A percentile compares a stretch with the other conserved stretches of the same genome.
Conservation (phyloP, 176 grass and related monocot species). For the Tuctoria greenei region DNA sequence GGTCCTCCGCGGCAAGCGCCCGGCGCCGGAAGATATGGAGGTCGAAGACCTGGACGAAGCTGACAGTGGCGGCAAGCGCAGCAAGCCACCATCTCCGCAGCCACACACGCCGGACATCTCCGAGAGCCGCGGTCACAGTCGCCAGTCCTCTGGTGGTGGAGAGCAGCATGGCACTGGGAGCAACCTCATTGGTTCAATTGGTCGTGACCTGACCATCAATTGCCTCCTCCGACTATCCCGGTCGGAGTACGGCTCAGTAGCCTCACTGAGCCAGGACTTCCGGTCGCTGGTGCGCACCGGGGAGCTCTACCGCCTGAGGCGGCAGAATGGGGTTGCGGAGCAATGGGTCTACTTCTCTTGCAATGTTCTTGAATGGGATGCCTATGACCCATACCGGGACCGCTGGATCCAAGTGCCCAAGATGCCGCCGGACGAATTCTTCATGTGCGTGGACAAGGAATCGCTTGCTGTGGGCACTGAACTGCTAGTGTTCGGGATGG, state of each 20-base stretch:
- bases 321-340: conserved; percentile 56
- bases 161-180: conserved; percentile 39
- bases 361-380: conserved; percentile 81
- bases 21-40: conserved; percentile 41
- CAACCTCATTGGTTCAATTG: conserved; percentile 68
- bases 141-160: conserved; percentile 4
- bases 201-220: conserved; percentile 70
- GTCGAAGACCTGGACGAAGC: conserved; percentile 22
- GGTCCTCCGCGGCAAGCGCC: conserved; percentile 61
- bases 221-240: conserved; percentile 77
- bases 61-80: conserved; percentile 48
- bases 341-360: conserved; percentile 99
- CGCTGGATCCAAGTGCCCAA: conserved; percentile 82
- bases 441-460: conserved; percentile 93
- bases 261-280: conserved; percentile 78
- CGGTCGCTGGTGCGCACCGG: conserved; percentile 56
- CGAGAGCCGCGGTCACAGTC: conserved; percentile 39
- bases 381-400: conserved; percentile 73
- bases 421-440: conserved; percentile 88
- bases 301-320: conserved; percentile 81
- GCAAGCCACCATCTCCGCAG: conserved; percentile 70
- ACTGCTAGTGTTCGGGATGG: conserved; percentile 82
- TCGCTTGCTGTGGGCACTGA: conserved; percentile 91
- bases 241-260: conserved; percentile 77
- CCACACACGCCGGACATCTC: conserved; percentile 76